Conservation (phyloP, 768 basidiomycete species). For the Leucosporidium yakuticum region DNA sequence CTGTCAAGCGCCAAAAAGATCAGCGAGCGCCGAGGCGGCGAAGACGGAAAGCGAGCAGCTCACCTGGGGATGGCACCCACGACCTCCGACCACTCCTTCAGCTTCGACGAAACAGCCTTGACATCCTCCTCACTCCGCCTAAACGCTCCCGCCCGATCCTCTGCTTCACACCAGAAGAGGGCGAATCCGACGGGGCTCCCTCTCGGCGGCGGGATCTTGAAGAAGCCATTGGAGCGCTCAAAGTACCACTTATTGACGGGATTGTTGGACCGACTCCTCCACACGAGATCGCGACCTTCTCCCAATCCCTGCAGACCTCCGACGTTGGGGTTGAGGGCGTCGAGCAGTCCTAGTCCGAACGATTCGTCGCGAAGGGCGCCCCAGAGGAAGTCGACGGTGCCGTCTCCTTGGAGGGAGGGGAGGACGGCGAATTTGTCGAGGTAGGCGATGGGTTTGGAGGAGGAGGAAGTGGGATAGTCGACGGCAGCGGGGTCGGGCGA, state of each 20-base stretch:
- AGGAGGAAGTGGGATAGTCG: neutral
- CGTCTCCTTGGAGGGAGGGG: constrained; percentile 91
- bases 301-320: constrained; percentile 83
- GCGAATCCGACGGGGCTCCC: constrained; percentile 57
- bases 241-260: constrained; percentile 99
- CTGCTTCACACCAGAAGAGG: constrained; percentile 97
- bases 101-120: neutral
- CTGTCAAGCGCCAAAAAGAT: no score
- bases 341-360: constrained; percentile 87
- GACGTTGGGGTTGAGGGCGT: constrained; percentile 86
- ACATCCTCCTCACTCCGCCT: constrained; percentile 9
- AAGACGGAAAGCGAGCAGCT: no score
- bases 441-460: constrained; percentile 58
- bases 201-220: constrained; percentile 52
- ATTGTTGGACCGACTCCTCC: constrained; percentile 87
- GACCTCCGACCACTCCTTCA: constrained; percentile 2
- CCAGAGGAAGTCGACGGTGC: constrained; percentile 99
- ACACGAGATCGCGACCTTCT: constrained; percentile 87
- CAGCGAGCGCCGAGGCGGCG: no score
- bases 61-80: neutral
- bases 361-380: constrained; percentile 97
- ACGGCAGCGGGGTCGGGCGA: constrained; percentile 39
- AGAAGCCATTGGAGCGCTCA: constrained; percentile 85
- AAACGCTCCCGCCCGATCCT: constrained; percentile 56
- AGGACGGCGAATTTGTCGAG: constrained; percentile 98